Evolutionary conservation across 805 yeast species (phyloP).

Genomic region (Candida loeiensis): DNA sequence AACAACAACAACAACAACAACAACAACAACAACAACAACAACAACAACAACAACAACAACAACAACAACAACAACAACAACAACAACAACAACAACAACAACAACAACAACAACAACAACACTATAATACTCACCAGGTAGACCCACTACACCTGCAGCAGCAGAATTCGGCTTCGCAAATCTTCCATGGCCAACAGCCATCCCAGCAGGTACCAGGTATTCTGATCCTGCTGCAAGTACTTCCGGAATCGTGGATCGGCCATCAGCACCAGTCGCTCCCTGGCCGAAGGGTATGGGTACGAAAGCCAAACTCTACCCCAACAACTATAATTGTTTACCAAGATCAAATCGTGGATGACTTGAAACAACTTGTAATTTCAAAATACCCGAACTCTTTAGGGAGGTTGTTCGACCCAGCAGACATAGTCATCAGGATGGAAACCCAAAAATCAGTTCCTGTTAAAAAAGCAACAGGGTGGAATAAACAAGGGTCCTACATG

Average conservation of each 20-base stretch:
- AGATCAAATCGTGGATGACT: slow-evolving; percentile 73
- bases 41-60: no score
- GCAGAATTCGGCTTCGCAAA: neutral
- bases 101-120: no score
- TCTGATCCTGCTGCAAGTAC: neutral
- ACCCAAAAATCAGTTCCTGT: slow-evolving; percentile 9
- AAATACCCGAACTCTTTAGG: slow-evolving; percentile 70
- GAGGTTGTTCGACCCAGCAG: slow-evolving; percentile 64
- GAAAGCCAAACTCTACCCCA: slow-evolving; percentile 50
- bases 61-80: no score
- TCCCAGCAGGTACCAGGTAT: neutral
- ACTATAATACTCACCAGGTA: no score
- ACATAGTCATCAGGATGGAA: slow-evolving; percentile 43
- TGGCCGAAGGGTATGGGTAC: slow-evolving; percentile 51
- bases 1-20: no score
- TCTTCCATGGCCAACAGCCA: no score
- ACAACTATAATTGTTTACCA: slow-evolving; percentile 65
- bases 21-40: no score
- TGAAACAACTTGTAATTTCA: slow-evolving; percentile 59
- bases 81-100: no score
- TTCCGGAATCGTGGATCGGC: neutral
- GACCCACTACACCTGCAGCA: no score
- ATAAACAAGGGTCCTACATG: neutral
- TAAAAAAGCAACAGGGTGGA: slow-evolving; percentile 1
- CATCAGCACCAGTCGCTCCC: neutral